Conservation (phyloP, 345 rosid species). For the Sisymbrium irio region DNA sequence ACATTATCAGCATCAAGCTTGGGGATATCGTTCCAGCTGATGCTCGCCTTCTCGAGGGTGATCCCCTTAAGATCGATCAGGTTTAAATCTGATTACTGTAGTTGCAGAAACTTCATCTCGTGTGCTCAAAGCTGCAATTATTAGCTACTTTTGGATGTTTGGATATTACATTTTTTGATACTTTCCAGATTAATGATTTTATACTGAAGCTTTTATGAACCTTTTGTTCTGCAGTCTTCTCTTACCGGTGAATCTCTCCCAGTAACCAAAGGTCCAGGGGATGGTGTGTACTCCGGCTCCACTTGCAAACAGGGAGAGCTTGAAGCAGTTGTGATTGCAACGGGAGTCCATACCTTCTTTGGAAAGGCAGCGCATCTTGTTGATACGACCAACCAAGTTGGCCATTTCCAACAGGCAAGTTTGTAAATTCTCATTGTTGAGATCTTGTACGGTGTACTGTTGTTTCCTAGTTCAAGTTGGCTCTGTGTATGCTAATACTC, state of each 20-base stretch:
- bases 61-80: slow-evolving; percentile 95
- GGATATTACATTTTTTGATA: not conserved
- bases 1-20: slow-evolving; percentile 80
- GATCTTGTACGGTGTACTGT: not conserved
- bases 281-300: slow-evolving; percentile 96
- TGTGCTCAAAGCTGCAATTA: not conserved
- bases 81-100: slow-evolving; percentile 29
- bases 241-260: slow-evolving; percentile 99
- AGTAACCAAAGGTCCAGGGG: slow-evolving; percentile 94
- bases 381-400: slow-evolving; percentile 97
- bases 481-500: slow-evolving; percentile 1
- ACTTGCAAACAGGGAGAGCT: slow-evolving; percentile 98
- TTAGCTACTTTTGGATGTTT: not conserved
- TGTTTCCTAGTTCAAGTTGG: slow-evolving; percentile 1
- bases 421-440: too few relatives aligned
- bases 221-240: slow-evolving; percentile 63
- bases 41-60: slow-evolving; percentile 95
- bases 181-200: not conserved
- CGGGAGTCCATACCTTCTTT: slow-evolving; percentile 97
- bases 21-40: slow-evolving; percentile 98
- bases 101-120: not conserved
- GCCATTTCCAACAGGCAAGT: slow-evolving; percentile 86
- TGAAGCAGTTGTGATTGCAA: slow-evolving; percentile 93
- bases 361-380: slow-evolving; percentile 99
- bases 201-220: slow-evolving; percentile 2